A percentile compares a stretch with the other conserved stretches of the same genome.
Conservation (phyloP, 164 flowering plant species). For the Stephania cephalantha region DNA sequence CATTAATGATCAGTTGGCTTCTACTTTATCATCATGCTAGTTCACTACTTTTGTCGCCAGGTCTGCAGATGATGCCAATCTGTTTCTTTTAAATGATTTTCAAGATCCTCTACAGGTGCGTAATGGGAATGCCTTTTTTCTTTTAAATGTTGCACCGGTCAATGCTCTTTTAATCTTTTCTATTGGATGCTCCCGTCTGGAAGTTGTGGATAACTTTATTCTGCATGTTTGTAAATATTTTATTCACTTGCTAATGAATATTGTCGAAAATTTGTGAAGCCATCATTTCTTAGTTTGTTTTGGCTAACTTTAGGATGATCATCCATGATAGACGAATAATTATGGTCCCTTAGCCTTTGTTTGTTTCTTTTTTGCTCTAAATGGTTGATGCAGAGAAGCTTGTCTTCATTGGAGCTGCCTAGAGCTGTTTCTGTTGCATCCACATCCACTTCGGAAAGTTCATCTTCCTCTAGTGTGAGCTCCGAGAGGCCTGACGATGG, state of each 20-base stretch:
- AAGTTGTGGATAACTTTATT: background rate
- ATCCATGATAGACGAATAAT: background rate
- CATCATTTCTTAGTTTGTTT: background rate
- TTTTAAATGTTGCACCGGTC: background rate
- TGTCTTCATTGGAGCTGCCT: constrained; percentile 94
- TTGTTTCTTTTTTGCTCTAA: constrained; percentile 1
- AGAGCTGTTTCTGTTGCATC: constrained; percentile 66
- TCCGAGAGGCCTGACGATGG: constrained; percentile 32
- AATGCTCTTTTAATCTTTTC: background rate
- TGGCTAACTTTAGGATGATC: background rate
- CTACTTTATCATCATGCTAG: background rate
- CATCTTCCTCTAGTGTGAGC: constrained; percentile 35
- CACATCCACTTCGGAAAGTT: constrained; percentile 23
- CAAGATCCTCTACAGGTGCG: constrained; percentile 94
- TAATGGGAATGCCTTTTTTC: background rate
- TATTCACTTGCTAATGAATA: background rate
- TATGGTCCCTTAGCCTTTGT: background rate
- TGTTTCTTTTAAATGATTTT: constrained; percentile 87
- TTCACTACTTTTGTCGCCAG: constrained; percentile 39
- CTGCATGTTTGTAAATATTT: background rate
- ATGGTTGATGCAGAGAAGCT: constrained; percentile 54
- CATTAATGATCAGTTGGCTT: background rate
- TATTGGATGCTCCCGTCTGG: background rate
- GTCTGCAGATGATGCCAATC: constrained; percentile 97
- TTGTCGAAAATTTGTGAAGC: background rate